Conservation (phyloP, 805 yeast species). For the Yarrowia phangngaensis region DNA sequence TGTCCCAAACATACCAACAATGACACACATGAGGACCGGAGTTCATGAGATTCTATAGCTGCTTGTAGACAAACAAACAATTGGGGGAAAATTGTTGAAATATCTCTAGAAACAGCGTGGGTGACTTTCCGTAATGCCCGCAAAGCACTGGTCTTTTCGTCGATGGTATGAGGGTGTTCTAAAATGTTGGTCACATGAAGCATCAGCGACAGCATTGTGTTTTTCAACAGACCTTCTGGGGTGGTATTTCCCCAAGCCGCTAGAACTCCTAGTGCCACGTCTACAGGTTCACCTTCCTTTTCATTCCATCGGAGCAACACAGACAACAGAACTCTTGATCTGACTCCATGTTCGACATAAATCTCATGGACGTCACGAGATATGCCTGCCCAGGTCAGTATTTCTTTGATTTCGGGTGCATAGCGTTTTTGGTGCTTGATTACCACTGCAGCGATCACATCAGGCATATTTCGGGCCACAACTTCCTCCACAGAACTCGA, state of each 20-base stretch:
- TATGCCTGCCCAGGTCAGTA: slow-evolving; percentile 5
- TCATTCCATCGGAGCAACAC: slow-evolving; percentile 14
- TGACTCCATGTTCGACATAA: slow-evolving; percentile 5
- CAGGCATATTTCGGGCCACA: slow-evolving; percentile 5
- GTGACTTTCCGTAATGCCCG: slow-evolving; percentile 11
- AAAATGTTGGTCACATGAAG: slow-evolving; percentile 9
- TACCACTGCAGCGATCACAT: slow-evolving; percentile 18
- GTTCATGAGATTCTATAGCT: slow-evolving; percentile 6
- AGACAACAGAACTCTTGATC: slow-evolving; percentile 1
- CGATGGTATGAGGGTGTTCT: slow-evolving; percentile 15
- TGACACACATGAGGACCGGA: slow-evolving; percentile 4
- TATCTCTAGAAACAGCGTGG: neutral
- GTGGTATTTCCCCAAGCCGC: slow-evolving; percentile 8
- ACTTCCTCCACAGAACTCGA: neutral
- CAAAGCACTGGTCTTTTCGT: slow-evolving; percentile 9
- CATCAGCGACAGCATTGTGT: slow-evolving; percentile 13
- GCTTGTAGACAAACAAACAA: slow-evolving; percentile 13
- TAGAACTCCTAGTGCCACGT: slow-evolving; percentile 4
- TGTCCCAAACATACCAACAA: slow-evolving; percentile 3
- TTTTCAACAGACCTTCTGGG: neutral
- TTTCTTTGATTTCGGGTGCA: slow-evolving; percentile 5
- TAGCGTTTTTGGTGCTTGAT: slow-evolving; percentile 7
- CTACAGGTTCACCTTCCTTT: slow-evolving; percentile 7
- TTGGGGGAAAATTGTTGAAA: slow-evolving; percentile 19
- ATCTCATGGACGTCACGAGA: neutral